These are phyloP conservation scores for Massospora cicadina DNA, from an alignment of 371 early-diverging fungal genomes.

Conservation along the genomic window DNA sequence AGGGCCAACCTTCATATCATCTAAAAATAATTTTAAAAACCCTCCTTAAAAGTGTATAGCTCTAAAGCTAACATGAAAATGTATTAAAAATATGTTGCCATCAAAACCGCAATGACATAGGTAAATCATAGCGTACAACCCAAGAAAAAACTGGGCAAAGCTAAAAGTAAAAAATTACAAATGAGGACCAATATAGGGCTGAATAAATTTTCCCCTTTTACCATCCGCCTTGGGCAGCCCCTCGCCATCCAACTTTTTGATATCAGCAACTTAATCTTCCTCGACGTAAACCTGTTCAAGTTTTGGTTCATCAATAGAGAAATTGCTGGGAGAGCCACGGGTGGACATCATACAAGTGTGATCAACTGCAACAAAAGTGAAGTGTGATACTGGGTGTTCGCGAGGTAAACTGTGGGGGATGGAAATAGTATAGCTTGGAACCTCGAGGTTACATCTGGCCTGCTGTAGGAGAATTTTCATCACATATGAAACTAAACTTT, in stretches of 20 bases:
- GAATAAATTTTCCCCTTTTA: too few species aligned
- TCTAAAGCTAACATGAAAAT: not conserved
- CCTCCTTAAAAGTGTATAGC: not conserved
- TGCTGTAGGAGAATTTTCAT: too few species aligned
- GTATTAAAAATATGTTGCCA: not conserved
- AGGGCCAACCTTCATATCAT: not conserved
- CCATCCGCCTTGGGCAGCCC: not conserved
- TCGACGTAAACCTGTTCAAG: not conserved
- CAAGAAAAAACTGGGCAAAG: not conserved
- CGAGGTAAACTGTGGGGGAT: too few species aligned
- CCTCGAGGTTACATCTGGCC: too few species aligned
- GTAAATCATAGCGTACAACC: not conserved
- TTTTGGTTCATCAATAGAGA: not conserved
- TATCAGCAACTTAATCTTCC: not conserved
- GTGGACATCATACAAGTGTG: too few species aligned
- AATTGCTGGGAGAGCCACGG: too few species aligned
- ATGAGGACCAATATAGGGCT: too few species aligned
- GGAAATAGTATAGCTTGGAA: too few species aligned
- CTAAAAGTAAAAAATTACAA: too few species aligned
- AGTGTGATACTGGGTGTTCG: too few species aligned
- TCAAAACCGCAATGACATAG: not conserved
- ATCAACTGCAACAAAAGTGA: too few species aligned
- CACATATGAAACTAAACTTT: too few species aligned
- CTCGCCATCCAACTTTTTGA: not conserved
- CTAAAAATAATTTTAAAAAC: not conserved